A percentile compares a stretch with the other conserved stretches of the same genome.
Conservation (phyloP, 176 grass and related monocot genomes). For the Oryza glumipatula region DNA sequence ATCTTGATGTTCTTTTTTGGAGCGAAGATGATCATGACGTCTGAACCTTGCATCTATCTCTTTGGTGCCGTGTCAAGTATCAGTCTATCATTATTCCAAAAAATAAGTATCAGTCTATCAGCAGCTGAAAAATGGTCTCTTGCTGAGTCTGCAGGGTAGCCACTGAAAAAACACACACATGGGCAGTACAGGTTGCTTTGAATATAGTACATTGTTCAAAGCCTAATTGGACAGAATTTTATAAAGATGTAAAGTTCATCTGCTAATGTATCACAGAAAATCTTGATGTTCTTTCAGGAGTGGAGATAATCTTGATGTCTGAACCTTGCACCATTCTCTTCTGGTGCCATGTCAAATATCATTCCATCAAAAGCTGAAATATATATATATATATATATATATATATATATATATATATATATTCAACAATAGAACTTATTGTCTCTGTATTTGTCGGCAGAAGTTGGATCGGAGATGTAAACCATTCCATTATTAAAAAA, state of each 20-base stretch:
- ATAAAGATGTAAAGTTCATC: constrained; percentile 38
- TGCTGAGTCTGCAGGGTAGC: constrained; percentile 24
- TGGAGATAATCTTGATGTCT: neutral
- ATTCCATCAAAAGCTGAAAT: neutral
- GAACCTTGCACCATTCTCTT: neutral
- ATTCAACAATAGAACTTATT: no score
- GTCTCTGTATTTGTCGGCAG: no score
- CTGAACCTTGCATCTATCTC: neutral
- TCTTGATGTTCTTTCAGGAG: neutral
- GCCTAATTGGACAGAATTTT: constrained; percentile 12
- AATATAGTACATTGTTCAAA: neutral
- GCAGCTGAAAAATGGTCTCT: neutral
- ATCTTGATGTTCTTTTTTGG: neutral
- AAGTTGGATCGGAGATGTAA: no score
- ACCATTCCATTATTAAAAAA: no score
- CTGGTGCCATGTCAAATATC: neutral
- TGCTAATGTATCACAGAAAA: constrained; percentile 31
- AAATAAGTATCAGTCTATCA: neutral
- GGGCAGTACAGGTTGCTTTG: constrained; percentile 13
- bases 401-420: no score
- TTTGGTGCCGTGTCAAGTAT: neutral
- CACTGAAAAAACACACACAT: neutral
- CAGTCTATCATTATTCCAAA: neutral
- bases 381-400: no score
- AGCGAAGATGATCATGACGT: neutral